Conservation (phyloP, 2,329 filamentous ascomycete genomes). For the Xylaria arbuscula region DNA sequence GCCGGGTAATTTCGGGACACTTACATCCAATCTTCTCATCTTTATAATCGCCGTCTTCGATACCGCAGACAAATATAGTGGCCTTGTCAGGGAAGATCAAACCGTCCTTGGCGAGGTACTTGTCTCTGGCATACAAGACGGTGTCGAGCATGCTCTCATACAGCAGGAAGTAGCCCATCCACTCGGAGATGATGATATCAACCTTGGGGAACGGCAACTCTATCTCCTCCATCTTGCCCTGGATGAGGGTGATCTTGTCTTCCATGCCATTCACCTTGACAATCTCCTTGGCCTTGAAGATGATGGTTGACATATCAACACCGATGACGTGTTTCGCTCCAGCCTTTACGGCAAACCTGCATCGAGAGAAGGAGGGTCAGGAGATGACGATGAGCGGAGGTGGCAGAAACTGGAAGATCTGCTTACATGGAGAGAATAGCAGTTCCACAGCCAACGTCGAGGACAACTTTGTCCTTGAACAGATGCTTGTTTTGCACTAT, state of each 20-base stretch:
- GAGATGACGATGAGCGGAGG: background rate
- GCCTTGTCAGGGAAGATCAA: conserved; percentile 99
- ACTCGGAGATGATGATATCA: conserved; percentile 99
- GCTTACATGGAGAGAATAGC: conserved; percentile 97
- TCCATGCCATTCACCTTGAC: conserved; percentile 91
- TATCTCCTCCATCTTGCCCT: conserved; percentile 99
- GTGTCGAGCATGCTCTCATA: conserved; percentile 99
- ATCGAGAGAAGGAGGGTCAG: conserved; percentile 34
- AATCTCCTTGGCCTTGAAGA: conserved; percentile 97
- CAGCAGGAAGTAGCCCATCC: conserved; percentile 99
- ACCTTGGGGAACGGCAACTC: conserved; percentile 92
- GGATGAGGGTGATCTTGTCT: conserved; percentile 95
- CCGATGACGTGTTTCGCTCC: conserved; percentile 99
- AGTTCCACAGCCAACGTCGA: conserved; percentile 97
- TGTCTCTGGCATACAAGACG: conserved; percentile 94
- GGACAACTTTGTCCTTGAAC: conserved; percentile 85
- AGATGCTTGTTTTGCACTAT: conserved; percentile 97
- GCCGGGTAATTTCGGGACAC: conserved; percentile 50
- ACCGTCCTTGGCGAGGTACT: conserved; percentile 85
- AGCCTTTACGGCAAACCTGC: conserved; percentile 94
- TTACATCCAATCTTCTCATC: conserved; percentile 99
- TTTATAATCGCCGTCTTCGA: conserved; percentile 99
- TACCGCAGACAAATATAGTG: conserved; percentile 94
- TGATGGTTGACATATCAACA: conserved; percentile 99
- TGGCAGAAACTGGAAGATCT: conserved; percentile 17